Evolutionary conservation across 2,329 filamentous ascomycete species (phyloP), one percentile per base, ranked within the genome.

Genomic region (Ascochyta viciae-villosae): DNA sequence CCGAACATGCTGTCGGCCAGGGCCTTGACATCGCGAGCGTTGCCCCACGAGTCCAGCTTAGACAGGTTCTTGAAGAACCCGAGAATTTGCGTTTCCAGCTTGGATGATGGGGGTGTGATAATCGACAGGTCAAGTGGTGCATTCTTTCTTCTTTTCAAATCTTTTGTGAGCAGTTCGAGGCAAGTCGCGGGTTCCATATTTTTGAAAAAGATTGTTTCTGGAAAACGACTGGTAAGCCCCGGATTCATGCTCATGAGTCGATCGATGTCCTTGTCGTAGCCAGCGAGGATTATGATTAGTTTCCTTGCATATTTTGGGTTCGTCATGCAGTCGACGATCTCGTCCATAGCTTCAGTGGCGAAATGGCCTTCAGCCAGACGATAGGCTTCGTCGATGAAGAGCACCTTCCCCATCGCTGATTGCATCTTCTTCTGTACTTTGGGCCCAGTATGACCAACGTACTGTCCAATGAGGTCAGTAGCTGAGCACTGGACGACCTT

Each of bases 361-460:
- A 85, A 91, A 0, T 67, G 64, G 0, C 84, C 85, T 1, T 84
- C 81, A 0, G 76, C 79, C 0, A 91, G 81, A 0, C 88, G 81
- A 61, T 91, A 91, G 0, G 89, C 89, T 67, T 91, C 88, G 52
- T 92, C 89, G 7, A 92, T 83, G 57, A 92, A 87, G 0, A 92
- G 78, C 0, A 92, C 85, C 22, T 83, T 84, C 0, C 89, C 89
- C 0, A 91, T 78, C 0, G 84, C 85, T 34, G 79, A 83, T 49
- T 90, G 86, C 0, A 92, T 74, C 0, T 83, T 72, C 27, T 83
- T 78, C 8, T 82, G 79, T 0, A 88, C 86, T 58, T 90, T 90
- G 0, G 87, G 88, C 0, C 86, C 87, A 0, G 88, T 91, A 0
- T 91, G 87, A 0, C 89, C 89, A 0, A 90, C 64, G 57, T 86